Base-by-base conservation (phyloP, 1,284 basidiomycete species). In the Rhodotorula sp. region DNA sequence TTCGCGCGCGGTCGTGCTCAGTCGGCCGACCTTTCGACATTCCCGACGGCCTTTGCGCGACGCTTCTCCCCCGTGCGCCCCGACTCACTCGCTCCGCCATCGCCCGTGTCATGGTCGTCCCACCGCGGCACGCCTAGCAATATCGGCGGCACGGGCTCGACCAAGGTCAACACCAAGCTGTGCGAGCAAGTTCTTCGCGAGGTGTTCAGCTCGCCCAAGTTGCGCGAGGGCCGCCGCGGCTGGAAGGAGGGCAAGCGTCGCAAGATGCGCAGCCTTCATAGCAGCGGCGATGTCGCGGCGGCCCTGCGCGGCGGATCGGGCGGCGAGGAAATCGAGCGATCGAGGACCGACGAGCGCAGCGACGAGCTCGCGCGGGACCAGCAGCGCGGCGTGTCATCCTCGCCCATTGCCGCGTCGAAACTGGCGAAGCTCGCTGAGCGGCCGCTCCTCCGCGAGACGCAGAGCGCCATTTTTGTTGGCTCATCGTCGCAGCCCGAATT, bases 171-270 rank as follows among this genome's bases (percentile, higher is more conserved):
- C 81, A 92, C 90, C 55, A 91, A 88, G 80, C 84, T 97, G 70
- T 94, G 93, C 82, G 93, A 97, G 79, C 92, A 95, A 76, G 91
- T 97, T 58, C 94, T 97, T 80, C 90, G 88, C 67, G 90, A 91
- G 19, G 88, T 97, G 46, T 83, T 97, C 58, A 75, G 68, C 45
- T 75, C 72, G 48, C 79, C 79, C 17, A 78, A 77, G 65, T 64
- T 79, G 25, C 69, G 71, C n/a, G 68, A 72, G 25, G 67, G 66
- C 2, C 61, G 63, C 0, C 53, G 70, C 13, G 68, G 63, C 12
- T 76, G 72, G 74, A 74, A 74, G 50, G 68, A 56, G 4, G 66
- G 72, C 9, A 19, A 66, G 53, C 53, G 72, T 34, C 49, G 45
- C 25, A 57, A 61, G 60, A 41, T 61, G 58, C 44, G 67, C 23